Evolutionary conservation across 192 early-diverging fungal genomes (phyloP).

Genomic region (Coemansia sp.): DNA sequence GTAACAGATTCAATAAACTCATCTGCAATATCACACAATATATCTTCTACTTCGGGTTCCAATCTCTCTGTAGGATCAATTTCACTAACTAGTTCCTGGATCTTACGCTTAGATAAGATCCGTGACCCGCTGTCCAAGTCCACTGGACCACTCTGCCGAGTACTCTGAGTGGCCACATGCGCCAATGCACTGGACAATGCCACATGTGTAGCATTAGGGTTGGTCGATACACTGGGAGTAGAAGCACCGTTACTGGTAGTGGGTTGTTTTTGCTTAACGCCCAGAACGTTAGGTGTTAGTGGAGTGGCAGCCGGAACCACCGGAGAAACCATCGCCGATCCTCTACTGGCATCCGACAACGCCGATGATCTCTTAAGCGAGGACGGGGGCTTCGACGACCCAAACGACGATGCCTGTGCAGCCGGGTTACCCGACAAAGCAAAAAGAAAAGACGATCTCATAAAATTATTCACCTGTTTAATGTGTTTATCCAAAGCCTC

Average conservation of each 20-base stretch:
- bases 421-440: slow-evolving; percentile 43
- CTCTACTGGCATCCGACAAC: not conserved
- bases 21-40: slow-evolving; percentile 80
- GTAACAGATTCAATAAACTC: slow-evolving; percentile 87
- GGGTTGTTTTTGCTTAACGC: slow-evolving; percentile 12
- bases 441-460: slow-evolving; percentile 42
- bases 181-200: slow-evolving; percentile 44
- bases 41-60: slow-evolving; percentile 83
- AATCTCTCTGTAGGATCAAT: slow-evolving; percentile 77
- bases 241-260: slow-evolving; percentile 14
- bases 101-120: slow-evolving; percentile 72
- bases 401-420: slow-evolving; percentile 28
- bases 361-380: slow-evolving; percentile 1
- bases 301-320: slow-evolving; percentile 23
- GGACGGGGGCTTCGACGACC: slow-evolving; percentile 11
- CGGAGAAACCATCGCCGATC: slow-evolving; percentile 10
- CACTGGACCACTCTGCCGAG: slow-evolving; percentile 41
- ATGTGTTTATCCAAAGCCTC: slow-evolving; percentile 35
- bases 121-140: slow-evolving; percentile 43
- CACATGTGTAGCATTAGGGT: slow-evolving; percentile 35
- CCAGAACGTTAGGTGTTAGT: slow-evolving; percentile 30
- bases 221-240: slow-evolving; percentile 13
- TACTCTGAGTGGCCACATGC: slow-evolving; percentile 51
- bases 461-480: slow-evolving; percentile 38
- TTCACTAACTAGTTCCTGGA: slow-evolving; percentile 82